A percentile compares a stretch with the other conserved stretches of the same genome.
Evolutionary conservation across 2,329 filamentous ascomycete genomes (phyloP).

Genomic region (Hypocrella siamensis): DNA sequence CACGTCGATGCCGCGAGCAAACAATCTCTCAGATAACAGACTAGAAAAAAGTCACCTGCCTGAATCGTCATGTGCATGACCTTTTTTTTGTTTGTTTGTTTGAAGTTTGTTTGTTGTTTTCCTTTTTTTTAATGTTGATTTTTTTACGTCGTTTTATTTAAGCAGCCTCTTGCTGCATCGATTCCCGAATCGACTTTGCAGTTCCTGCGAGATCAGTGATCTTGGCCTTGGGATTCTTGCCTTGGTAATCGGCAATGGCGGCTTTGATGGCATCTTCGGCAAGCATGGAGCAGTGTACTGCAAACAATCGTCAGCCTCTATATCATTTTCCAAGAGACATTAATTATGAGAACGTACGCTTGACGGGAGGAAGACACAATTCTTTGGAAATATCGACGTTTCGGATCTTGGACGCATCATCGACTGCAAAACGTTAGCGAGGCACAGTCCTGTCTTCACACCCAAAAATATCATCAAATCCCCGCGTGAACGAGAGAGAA

Average conservation of each 20-base stretch:
- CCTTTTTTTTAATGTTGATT: background rate
- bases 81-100: background rate
- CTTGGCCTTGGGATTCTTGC: constrained; percentile 44
- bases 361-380: constrained; percentile 75
- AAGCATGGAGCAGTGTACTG: constrained; percentile 84
- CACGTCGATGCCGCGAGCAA: no score
- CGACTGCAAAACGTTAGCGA: constrained; percentile 31
- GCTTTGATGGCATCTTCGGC: constrained; percentile 87
- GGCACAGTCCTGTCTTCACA: background rate
- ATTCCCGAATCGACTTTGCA: constrained; percentile 15
- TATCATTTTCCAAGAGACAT: constrained; percentile 10
- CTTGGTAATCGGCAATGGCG: constrained; percentile 80
- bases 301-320: background rate
- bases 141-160: background rate
- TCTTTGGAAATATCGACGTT: constrained; percentile 99
- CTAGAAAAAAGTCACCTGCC: no score
- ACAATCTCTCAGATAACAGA: no score
- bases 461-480: background rate
- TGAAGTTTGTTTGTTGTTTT: background rate
- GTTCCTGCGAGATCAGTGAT: constrained; percentile 66
- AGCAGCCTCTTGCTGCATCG: constrained; percentile 6
- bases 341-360: constrained; percentile 40
- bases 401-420: constrained; percentile 81
- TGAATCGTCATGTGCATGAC: no score
- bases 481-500: background rate